Evolutionary conservation across 108 stramenopile genomes (phyloP).

Genomic region (Nannochloropsis gaditana): DNA sequence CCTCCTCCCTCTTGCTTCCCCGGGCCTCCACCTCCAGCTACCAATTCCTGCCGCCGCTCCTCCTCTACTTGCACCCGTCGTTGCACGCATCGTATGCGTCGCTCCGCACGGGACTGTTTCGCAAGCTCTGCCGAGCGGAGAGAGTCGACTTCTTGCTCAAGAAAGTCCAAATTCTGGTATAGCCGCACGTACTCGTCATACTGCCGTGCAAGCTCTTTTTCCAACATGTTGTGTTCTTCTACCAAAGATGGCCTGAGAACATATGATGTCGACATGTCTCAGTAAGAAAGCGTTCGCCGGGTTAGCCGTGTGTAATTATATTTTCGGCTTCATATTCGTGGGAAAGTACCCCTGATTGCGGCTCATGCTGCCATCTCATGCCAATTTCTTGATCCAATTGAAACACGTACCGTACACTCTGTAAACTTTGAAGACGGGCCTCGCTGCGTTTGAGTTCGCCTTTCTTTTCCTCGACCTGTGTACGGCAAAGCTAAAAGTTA

Average conservation of each 20-base stretch:
- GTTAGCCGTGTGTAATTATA: too few relatives aligned
- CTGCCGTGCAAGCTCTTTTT: conserved; percentile 9
- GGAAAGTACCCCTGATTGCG: too few relatives aligned
- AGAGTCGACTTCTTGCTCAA: neutral
- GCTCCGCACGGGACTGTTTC: neutral
- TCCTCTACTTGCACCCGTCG: neutral
- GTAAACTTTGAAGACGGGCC: neutral
- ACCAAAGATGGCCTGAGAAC: neutral
- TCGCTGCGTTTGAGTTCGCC: neutral
- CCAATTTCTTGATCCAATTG: neutral
- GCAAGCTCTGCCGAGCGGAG: conserved; percentile 14
- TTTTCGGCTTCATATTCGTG: too few relatives aligned
- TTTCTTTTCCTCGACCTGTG: conserved; percentile 4
- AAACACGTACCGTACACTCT: neutral
- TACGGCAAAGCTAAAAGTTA: neutral
- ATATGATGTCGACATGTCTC: too few relatives aligned
- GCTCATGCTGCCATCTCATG: too few relatives aligned
- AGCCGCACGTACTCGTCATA: conserved; percentile 41
- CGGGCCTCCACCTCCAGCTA: neutral
- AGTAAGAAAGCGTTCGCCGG: too few relatives aligned
- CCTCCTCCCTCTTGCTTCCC: neutral
- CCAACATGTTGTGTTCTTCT: neutral
- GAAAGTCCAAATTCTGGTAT: conserved; percentile 31
- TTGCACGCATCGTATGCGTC: neutral
- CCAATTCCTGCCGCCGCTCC: neutral